Percentiles rank a stretch among this genome's conserved stretches.
Evolutionary conservation across 2,329 filamentous ascomycete genomes (phyloP).

Genomic region (Pseudogymnoascus sp.): DNA sequence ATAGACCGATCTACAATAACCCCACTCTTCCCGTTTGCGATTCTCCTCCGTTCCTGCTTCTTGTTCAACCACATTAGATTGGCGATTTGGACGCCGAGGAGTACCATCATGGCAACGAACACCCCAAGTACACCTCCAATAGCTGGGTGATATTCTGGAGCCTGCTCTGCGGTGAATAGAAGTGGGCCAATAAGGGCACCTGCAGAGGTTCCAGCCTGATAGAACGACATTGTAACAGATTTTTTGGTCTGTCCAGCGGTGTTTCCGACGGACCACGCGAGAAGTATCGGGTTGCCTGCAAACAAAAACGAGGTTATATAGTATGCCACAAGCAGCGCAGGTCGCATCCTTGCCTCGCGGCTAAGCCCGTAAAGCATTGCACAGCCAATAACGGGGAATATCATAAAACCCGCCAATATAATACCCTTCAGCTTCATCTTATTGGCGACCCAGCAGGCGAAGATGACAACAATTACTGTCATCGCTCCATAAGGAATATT

Average conservation of each 20-base stretch:
- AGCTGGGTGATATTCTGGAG: constrained; percentile 52
- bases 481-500: constrained; percentile 41
- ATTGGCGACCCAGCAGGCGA: constrained; percentile 51
- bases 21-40: constrained; percentile 53
- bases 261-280: constrained; percentile 64
- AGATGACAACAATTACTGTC: constrained; percentile 52
- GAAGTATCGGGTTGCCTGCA: constrained; percentile 57
- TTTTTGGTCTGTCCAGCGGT: constrained; percentile 63
- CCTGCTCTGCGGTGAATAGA: constrained; percentile 51
- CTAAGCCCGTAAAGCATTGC: constrained; percentile 50
- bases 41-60: constrained; percentile 46
- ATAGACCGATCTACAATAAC: constrained; percentile 55
- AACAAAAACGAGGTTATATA: constrained; percentile 62
- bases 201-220: constrained; percentile 53
- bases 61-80: constrained; percentile 52
- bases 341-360: constrained; percentile 36
- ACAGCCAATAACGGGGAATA: constrained; percentile 55
- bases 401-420: constrained; percentile 45
- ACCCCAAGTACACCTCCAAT: constrained; percentile 49
- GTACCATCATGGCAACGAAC: constrained; percentile 45
- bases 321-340: constrained; percentile 51
- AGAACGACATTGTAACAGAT: constrained; percentile 55
- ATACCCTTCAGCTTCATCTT: constrained; percentile 49
- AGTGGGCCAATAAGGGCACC: constrained; percentile 64
- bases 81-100: constrained; percentile 46